These are phyloP conservation scores for Quercus suber DNA, from an alignment of 306 rosid genomes.

Conservation along the genomic window DNA sequence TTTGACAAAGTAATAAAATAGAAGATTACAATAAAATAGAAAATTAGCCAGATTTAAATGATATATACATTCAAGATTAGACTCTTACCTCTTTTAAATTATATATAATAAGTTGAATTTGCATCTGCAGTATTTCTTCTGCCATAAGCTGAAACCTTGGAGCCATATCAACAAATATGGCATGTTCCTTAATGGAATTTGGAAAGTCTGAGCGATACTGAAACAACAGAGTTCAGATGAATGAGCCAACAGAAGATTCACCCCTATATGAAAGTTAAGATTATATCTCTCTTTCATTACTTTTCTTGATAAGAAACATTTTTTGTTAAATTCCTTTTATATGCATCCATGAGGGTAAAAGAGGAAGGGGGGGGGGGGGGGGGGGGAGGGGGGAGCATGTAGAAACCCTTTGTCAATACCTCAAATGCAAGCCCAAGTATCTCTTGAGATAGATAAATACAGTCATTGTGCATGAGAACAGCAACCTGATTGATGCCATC, in stretches of 20 bases:
- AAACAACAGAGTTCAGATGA: conserved; percentile 24
- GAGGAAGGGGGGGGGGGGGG: too few species aligned
- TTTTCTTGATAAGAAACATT: not conserved
- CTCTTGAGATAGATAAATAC: conserved; percentile 88
- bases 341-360: not conserved
- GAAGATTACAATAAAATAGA: not conserved
- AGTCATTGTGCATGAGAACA: conserved; percentile 88
- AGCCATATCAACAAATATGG: conserved; percentile 87
- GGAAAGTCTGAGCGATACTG: conserved; percentile 92
- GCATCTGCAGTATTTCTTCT: conserved; percentile 79
- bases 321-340: not conserved
- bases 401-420: conserved; percentile 41
- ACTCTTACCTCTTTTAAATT: conserved; percentile 79
- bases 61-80: conserved; percentile 25
- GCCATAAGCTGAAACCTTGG: conserved; percentile 86
- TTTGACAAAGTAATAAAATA: conserved; percentile 5
- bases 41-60: conserved; percentile 8
- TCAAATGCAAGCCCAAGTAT: conserved; percentile 89
- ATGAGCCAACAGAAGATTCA: conserved; percentile 24
- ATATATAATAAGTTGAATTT: conserved; percentile 69
- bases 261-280: conserved; percentile 1
- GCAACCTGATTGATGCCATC: conserved; percentile 80
- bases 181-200: conserved; percentile 77
- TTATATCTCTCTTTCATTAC: conserved; percentile 10
- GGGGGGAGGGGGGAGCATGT: not conserved